Percentiles rank a stretch among this genome's conserved stretches.
These are phyloP conservation scores for Pseudopyrenochaeta lycopersici DNA, from an alignment of 2,329 filamentous ascomycete genomes.

Conservation along the genomic window DNA sequence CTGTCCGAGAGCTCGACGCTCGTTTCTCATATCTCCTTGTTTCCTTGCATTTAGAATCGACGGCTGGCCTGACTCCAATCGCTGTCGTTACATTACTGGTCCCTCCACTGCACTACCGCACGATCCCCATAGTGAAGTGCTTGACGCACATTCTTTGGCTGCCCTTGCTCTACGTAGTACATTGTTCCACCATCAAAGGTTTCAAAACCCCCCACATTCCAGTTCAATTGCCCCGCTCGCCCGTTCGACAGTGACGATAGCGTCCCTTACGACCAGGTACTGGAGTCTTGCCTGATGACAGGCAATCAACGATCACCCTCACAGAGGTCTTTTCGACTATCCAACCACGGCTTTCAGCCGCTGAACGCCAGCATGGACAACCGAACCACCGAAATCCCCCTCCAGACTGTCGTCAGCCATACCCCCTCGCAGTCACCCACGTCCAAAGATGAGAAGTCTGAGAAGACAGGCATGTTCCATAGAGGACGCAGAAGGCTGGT, in stretches of 20 bases:
- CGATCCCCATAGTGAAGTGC: slow-evolving; percentile 30
- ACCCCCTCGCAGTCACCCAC: slow-evolving; percentile 49
- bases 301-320: slow-evolving; percentile 35
- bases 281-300: slow-evolving; percentile 25
- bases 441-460: slow-evolving; percentile 42
- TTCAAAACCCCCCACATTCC: slow-evolving; percentile 9
- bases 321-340: slow-evolving; percentile 45
- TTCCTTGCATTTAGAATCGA: slow-evolving; percentile 26
- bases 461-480: slow-evolving; percentile 52
- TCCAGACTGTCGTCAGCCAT: slow-evolving; percentile 63
- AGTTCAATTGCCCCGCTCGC: slow-evolving; percentile 12
- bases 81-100: slow-evolving; percentile 31
- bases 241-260: slow-evolving; percentile 16
- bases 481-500: slow-evolving; percentile 41
- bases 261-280: slow-evolving; percentile 16
- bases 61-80: slow-evolving; percentile 45
- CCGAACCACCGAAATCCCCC: slow-evolving; percentile 68
- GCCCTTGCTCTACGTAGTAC: slow-evolving; percentile 24
- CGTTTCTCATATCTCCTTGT: slow-evolving; percentile 26
- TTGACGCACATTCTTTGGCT: slow-evolving; percentile 43
- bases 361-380: slow-evolving; percentile 51
- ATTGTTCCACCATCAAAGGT: slow-evolving; percentile 15
- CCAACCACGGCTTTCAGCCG: slow-evolving; percentile 48
- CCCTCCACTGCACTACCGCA: slow-evolving; percentile 23
- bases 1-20: slow-evolving; percentile 29